Conservation (phyloP, 2,329 filamentous ascomycete species). For the Thielaviopsis populi region DNA sequence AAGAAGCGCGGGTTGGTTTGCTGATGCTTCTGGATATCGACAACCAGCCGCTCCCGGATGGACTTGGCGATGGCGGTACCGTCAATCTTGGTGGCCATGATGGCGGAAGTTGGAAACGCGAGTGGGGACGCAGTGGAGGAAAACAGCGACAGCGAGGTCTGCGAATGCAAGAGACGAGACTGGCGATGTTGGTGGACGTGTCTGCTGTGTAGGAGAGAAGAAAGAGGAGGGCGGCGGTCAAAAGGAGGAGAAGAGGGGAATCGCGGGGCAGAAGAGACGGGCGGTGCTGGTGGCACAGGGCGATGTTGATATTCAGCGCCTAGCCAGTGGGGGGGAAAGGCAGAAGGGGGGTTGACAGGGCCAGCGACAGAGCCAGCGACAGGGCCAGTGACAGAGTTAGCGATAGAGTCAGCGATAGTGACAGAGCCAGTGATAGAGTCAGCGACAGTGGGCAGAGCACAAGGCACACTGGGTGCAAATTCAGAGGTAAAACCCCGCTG, state of each 20-base stretch:
- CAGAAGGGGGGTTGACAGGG: not conserved
- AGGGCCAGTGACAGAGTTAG: not conserved
- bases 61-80: conserved; percentile 87
- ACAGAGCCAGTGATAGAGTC: not conserved
- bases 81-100: conserved; percentile 90
- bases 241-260: not conserved
- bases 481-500: not conserved
- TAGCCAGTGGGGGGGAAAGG: not conserved
- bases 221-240: not conserved
- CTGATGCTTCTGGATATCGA: conserved; percentile 70
- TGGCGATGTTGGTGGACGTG: not conserved
- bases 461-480: not conserved
- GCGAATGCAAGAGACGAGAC: not conserved
- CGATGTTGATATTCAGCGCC: not conserved
- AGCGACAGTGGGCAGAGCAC: not conserved
- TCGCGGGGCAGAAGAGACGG: not conserved
- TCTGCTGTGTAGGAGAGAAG: not conserved
- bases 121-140: not conserved
- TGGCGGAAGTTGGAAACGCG: conserved; percentile 35
- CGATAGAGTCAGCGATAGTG: not conserved
- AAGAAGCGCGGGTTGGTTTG: conserved; percentile 71
- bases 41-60: conserved; percentile 69
- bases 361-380: not conserved
- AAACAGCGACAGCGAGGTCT: not conserved
- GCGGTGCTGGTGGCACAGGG: not conserved